Evolutionary conservation across 2,329 filamentous ascomycete species (phyloP).

Genomic region (Sporothrix curviconia): DNA sequence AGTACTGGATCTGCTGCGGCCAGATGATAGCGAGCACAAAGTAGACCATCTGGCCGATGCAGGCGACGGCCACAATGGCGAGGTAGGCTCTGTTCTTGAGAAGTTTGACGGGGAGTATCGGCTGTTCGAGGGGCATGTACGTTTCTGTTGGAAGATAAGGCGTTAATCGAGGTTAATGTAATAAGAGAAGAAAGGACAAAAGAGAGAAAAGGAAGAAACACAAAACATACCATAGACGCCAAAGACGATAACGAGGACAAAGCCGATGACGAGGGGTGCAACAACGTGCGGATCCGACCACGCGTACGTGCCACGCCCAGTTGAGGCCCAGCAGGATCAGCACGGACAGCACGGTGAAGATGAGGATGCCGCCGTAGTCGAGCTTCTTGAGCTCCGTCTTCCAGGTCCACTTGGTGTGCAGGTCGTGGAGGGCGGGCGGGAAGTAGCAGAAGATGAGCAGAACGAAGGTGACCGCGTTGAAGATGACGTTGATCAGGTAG

Average conservation of each 20-base stretch:
- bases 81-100: slow-evolving; percentile 28
- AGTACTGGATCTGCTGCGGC: slow-evolving; percentile 28
- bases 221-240: too few relatives aligned
- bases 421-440: slow-evolving; percentile 31
- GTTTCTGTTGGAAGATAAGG: too few relatives aligned
- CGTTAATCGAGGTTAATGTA: too few relatives aligned
- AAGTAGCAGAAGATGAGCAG: slow-evolving; percentile 34
- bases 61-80: slow-evolving; percentile 27
- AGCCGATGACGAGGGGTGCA: slow-evolving; percentile 25
- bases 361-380: slow-evolving; percentile 37
- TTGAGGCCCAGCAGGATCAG: slow-evolving; percentile 41
- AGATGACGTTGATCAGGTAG: slow-evolving; percentile 36
- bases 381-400: slow-evolving; percentile 29
- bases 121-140: slow-evolving; percentile 26
- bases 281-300: slow-evolving; percentile 33
- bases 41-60: slow-evolving; percentile 32
- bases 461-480: slow-evolving; percentile 29
- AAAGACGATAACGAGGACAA: slow-evolving; percentile 22
- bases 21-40: slow-evolving; percentile 34
- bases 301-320: slow-evolving; percentile 37
- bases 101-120: slow-evolving; percentile 31
- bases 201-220: too few relatives aligned
- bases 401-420: slow-evolving; percentile 32
- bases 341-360: slow-evolving; percentile 39
- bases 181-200: too few relatives aligned